These are phyloP conservation scores for Steccherinum ochraceum DNA, from an alignment of 768 basidiomycete species.

Conservation along the genomic window DNA sequence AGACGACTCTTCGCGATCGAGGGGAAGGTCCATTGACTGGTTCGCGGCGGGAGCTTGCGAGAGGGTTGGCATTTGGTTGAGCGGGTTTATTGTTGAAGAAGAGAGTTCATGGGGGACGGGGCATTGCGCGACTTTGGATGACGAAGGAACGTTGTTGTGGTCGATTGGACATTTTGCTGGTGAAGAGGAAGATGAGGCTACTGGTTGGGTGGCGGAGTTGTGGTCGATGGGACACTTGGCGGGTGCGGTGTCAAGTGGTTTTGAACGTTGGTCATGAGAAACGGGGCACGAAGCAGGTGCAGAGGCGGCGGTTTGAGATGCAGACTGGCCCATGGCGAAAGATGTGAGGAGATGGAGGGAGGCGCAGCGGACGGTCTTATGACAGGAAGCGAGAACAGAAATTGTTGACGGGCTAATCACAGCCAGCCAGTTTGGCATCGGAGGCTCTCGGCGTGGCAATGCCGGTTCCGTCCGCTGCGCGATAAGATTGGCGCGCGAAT, in stretches of 20 bases:
- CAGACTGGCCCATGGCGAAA: slow-evolving; percentile 20
- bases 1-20: slow-evolving; percentile 69
- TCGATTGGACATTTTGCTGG: slow-evolving; percentile 32
- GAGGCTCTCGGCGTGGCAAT: neutral
- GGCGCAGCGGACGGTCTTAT: too few species aligned
- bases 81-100: slow-evolving; percentile 42
- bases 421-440: too few species aligned
- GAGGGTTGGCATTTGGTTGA: slow-evolving; percentile 87
- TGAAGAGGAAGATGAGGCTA: slow-evolving; percentile 4
- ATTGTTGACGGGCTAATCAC: too few species aligned
- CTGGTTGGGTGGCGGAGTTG: slow-evolving; percentile 15
- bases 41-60: slow-evolving; percentile 58
- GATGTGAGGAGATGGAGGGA: too few species aligned
- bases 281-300: slow-evolving; percentile 17
- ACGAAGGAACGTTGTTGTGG: slow-evolving; percentile 18
- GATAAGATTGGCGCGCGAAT: neutral
- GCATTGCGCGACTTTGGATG: slow-evolving; percentile 22
- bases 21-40: slow-evolving; percentile 59
- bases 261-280: slow-evolving; percentile 9
- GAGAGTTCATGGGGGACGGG: slow-evolving; percentile 29
- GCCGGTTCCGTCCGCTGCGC: neutral
- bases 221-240: slow-evolving; percentile 37
- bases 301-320: slow-evolving; percentile 15
- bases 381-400: too few species aligned
- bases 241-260: slow-evolving; percentile 12